Evolutionary conservation across 345 rosid genomes (phyloP).

Genomic region (Eucalyptus virginea): DNA sequence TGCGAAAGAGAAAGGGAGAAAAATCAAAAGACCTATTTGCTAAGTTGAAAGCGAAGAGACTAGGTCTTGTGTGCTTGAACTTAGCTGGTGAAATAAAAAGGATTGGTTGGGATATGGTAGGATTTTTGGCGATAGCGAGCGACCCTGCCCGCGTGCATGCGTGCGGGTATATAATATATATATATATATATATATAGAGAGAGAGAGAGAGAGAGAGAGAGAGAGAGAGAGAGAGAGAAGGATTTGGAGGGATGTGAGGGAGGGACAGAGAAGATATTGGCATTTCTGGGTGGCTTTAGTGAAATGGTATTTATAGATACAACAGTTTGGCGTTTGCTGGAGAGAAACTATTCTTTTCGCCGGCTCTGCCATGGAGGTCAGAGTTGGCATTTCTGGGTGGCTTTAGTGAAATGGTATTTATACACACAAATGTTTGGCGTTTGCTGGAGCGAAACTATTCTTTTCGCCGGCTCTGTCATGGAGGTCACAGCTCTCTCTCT

Average conservation of each 20-base stretch:
- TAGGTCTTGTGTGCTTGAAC: background rate
- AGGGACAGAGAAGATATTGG: slow-evolving; percentile 28
- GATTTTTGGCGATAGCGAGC: background rate
- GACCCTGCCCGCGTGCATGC: background rate
- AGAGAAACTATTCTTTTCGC: slow-evolving; percentile 1
- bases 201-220: background rate
- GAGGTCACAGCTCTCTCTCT: background rate
- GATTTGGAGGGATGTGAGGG: background rate
- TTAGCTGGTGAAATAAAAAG: background rate
- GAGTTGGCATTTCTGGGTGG: background rate
- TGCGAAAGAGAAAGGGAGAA: background rate
- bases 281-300: background rate
- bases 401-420: background rate
- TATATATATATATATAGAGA: background rate
- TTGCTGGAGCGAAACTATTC: slow-evolving; percentile 4
- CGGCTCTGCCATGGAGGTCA: slow-evolving; percentile 11
- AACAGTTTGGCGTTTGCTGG: slow-evolving; percentile 12
- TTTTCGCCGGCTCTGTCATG: slow-evolving; percentile 10
- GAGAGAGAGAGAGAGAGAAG: background rate
- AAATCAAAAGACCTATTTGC: background rate
- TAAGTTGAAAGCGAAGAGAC: background rate
- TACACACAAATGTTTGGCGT: slow-evolving; percentile 7
- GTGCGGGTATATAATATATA: background rate
- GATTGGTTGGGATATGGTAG: background rate
- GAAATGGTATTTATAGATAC: background rate